Conservation (phyloP, 2,329 filamentous ascomycete species). For the Fusarium redolens region DNA sequence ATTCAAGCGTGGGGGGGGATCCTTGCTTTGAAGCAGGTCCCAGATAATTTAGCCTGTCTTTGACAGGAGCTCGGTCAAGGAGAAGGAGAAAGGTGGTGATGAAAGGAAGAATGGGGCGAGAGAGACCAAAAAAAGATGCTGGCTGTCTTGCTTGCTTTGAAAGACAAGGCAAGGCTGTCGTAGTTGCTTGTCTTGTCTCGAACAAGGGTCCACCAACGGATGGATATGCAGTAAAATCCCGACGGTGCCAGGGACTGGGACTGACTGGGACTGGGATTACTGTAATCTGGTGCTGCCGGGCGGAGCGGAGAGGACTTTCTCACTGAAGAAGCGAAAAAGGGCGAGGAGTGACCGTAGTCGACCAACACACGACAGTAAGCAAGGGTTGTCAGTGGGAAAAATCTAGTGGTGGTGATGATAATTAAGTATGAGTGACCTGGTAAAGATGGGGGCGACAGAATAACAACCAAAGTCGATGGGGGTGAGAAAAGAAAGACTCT, state of each 20-base stretch:
- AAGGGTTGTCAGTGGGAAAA: constrained; percentile 12
- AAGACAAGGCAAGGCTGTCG: constrained; percentile 18
- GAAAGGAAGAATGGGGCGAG: constrained; percentile 35
- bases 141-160: constrained; percentile 31
- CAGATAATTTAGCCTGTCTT: constrained; percentile 7
- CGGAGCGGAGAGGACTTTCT: constrained; percentile 22
- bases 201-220: constrained; percentile 35
- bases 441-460: constrained; percentile 26
- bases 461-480: constrained; percentile 18
- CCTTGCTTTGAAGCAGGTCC: constrained; percentile 20
- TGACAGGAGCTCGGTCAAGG: constrained; percentile 41
- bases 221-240: constrained; percentile 31
- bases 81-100: constrained; percentile 37
- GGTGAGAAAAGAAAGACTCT: neutral
- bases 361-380: constrained; percentile 12
- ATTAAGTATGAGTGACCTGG: constrained; percentile 17
- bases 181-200: constrained; percentile 6
- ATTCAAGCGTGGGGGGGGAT: constrained; percentile 40
- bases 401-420: constrained; percentile 18
- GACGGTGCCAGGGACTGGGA: constrained; percentile 19
- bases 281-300: neutral
- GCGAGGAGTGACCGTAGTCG: constrained; percentile 11
- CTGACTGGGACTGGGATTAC: neutral
- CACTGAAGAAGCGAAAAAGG: neutral
- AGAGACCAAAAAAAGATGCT: constrained; percentile 29